Evolutionary conservation across 176 grass and related monocot species (phyloP), one percentile per base, ranked within the genome.

Genomic region (Aegilops bicornis): DNA sequence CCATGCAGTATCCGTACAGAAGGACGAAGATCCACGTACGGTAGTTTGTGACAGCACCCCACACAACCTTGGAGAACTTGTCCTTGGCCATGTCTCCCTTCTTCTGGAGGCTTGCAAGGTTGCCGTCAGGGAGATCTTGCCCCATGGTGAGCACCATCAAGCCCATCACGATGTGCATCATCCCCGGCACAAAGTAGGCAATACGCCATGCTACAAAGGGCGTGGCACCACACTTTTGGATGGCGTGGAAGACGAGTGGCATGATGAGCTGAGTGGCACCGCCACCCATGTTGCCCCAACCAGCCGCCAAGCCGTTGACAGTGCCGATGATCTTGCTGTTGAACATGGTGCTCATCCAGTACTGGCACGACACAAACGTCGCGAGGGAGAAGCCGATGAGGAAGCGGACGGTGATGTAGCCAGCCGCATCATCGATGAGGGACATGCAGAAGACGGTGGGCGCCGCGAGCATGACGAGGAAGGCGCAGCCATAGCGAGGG

Each of bases 221-320:
- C 0, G 91, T 80, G 8, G 89, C 87, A 22, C 95, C 95, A 9
- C 87, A 85, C 69, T 86, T 87, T 33, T 83, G 79, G 62, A 98
- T 94, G 13, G 59, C 52, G 17, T 98, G 91, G 89, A 95, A 98
- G 11, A 95, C 96, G 1, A 98, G 86, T 4, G 93, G 96, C 96
- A 98, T 98, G 88, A 95, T 83, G n/a, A 95, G 91, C 59, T 98
- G 96, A 16, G 96, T 98, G n/a, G 96, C 93, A 22, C 96, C 93
- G 19, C 96, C 96, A 42, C 95, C 93, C 91, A 98, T 93, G 83
- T 98, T 92, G 0, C 93, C 95, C 95, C 93, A 98, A 0, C 96
- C 96, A 0, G 93, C 88, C 0, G 96, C 93, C 0, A 94, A 48
- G 10, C 89, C 96, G 39, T 98, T 98, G 2, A 90, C 93, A 0